These are phyloP conservation scores for Balamuthia mandrillaris DNA, from an alignment of 208 protist species.

Conservation along the genomic window DNA sequence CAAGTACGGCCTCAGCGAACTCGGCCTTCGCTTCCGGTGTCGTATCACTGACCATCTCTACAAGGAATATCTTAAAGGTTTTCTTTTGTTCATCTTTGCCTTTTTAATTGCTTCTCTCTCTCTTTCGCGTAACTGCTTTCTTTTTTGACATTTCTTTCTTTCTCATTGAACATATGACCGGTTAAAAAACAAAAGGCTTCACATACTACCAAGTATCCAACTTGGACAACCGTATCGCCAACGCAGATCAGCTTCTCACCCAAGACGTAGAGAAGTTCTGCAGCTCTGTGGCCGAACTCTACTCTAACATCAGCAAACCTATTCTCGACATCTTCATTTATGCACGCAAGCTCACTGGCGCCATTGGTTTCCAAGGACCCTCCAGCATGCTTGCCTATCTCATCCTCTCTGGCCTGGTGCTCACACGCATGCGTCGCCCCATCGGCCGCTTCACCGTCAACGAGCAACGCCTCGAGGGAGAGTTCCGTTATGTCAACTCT, in stretches of 20 bases:
- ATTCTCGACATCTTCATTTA: constrained; percentile 70
- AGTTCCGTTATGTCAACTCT: constrained; percentile 69
- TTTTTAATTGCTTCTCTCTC: neutral
- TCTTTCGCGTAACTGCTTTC: neutral
- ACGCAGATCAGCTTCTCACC: constrained; percentile 71
- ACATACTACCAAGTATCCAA: constrained; percentile 70
- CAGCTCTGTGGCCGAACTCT: constrained; percentile 60
- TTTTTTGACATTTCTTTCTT: too few relatives aligned
- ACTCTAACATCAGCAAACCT: constrained; percentile 70
- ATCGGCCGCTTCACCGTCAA: constrained; percentile 57
- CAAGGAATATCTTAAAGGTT: constrained; percentile 64
- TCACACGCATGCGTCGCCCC: constrained; percentile 50
- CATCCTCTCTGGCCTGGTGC: constrained; percentile 59
- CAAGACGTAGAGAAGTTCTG: constrained; percentile 68
- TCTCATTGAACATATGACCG: too few relatives aligned
- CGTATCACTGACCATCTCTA: constrained; percentile 61
- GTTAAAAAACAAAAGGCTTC: constrained; percentile 44
- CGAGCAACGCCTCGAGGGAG: constrained; percentile 67
- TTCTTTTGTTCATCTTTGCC: neutral
- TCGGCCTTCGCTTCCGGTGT: constrained; percentile 61
- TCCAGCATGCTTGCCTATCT: constrained; percentile 68
- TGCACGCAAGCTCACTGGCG: constrained; percentile 54
- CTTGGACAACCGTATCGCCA: constrained; percentile 67
- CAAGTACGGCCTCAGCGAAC: constrained; percentile 59
- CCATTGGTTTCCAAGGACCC: constrained; percentile 58